Percentiles rank a stretch among this genome's conserved stretches.
Evolutionary conservation across 2,329 filamentous ascomycete species (phyloP).

Genomic region (Colletotrichum cuscutae): DNA sequence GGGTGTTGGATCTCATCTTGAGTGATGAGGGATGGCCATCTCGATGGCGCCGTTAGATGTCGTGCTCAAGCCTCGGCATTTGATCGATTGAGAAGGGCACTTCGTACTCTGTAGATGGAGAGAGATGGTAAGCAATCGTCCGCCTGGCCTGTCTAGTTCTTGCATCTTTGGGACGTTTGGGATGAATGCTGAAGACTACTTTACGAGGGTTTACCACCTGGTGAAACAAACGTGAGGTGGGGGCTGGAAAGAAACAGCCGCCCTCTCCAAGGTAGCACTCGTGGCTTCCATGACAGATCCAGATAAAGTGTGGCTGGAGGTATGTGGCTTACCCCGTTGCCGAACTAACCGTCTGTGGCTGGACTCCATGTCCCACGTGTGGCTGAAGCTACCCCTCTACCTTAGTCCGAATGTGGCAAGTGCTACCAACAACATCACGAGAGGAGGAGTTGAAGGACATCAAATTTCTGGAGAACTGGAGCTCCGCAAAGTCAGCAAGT

Average conservation of each 20-base stretch:
- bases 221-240: slow-evolving; percentile 17
- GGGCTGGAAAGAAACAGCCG: neutral
- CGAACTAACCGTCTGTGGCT: neutral
- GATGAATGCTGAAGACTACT: slow-evolving; percentile 3
- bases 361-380: neutral
- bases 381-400: slow-evolving; percentile 29
- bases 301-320: neutral
- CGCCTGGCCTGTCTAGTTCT: neutral
- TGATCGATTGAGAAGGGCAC: neutral
- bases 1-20: neutral
- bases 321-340: neutral
- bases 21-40: neutral
- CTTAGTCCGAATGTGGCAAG: slow-evolving; percentile 33
- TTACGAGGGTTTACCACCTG: neutral
- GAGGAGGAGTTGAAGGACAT: slow-evolving; percentile 26
- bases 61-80: neutral
- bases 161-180: slow-evolving; percentile 4
- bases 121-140: neutral
- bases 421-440: slow-evolving; percentile 32
- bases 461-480: slow-evolving; percentile 26
- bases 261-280: no score
- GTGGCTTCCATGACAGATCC: no score
- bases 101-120: no score
- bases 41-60: neutral
- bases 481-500: slow-evolving; percentile 17